Conservation (phyloP, 805 yeast genomes). For the Cyberlindnera misumaiensis region DNA sequence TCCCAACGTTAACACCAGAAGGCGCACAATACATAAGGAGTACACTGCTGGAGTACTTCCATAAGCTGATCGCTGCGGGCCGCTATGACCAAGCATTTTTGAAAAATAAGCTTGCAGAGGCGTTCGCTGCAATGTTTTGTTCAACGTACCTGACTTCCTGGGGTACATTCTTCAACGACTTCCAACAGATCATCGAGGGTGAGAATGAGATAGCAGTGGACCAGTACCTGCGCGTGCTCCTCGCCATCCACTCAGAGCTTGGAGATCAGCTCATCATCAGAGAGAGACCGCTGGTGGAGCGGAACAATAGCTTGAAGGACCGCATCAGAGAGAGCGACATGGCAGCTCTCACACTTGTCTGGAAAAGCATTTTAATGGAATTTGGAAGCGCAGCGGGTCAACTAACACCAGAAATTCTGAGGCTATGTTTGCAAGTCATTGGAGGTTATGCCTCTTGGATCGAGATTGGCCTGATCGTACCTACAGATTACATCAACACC, state of each 20-base stretch:
- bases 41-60: constrained; percentile 15
- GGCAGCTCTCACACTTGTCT: constrained; percentile 51
- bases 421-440: constrained; percentile 53
- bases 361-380: constrained; percentile 53
- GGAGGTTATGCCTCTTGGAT: constrained; percentile 94
- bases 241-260: constrained; percentile 80
- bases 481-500: constrained; percentile 21
- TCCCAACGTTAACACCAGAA: constrained; percentile 17
- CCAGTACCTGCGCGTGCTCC: constrained; percentile 65
- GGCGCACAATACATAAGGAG: constrained; percentile 20
- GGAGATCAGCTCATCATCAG: constrained; percentile 85
- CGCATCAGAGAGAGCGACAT: constrained; percentile 73
- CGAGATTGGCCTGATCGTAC: constrained; percentile 22
- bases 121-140: constrained; percentile 46
- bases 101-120: constrained; percentile 52
- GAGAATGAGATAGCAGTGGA: constrained; percentile 37
- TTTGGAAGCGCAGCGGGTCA: constrained; percentile 25
- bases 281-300: constrained; percentile 51
- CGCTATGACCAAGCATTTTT: constrained; percentile 34
- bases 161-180: constrained; percentile 44
- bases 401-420: constrained; percentile 41
- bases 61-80: constrained; percentile 12
- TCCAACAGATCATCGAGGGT: constrained; percentile 30
- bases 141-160: constrained; percentile 41
- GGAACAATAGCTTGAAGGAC: constrained; percentile 75